Evolutionary conservation across 2,329 filamentous ascomycete genomes (phyloP).

Genomic region (Epicoccum nigrum): DNA sequence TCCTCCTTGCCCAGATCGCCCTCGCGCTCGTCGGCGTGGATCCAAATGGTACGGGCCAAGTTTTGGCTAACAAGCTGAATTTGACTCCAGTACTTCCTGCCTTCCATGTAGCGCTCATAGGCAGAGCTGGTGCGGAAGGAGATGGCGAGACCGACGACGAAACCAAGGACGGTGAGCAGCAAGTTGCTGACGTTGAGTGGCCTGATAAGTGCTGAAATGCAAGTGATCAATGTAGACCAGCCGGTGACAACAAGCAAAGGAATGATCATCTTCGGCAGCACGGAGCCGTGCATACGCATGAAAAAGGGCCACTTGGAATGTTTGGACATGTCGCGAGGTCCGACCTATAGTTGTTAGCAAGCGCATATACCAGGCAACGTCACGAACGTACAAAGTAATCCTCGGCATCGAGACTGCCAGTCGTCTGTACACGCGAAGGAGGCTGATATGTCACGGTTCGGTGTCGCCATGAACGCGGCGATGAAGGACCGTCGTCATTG

Average conservation of each 20-base stretch:
- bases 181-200: constrained; percentile 67
- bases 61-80: constrained; percentile 63
- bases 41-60: constrained; percentile 77
- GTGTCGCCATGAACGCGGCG: constrained; percentile 43
- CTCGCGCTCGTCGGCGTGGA: constrained; percentile 70
- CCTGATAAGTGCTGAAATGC: constrained; percentile 51
- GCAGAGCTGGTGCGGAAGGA: constrained; percentile 79
- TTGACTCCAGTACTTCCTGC: constrained; percentile 67
- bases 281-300: constrained; percentile 76
- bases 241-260: constrained; percentile 66
- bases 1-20: constrained; percentile 67
- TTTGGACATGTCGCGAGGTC: constrained; percentile 71
- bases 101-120: constrained; percentile 71
- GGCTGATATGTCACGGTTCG: constrained; percentile 36
- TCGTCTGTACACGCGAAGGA: constrained; percentile 37
- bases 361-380: constrained; percentile 1
- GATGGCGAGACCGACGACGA: constrained; percentile 78
- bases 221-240: constrained; percentile 72
- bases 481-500: constrained; percentile 30
- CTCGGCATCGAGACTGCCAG: constrained; percentile 53
- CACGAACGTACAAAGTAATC: constrained; percentile 64
- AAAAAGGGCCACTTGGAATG: constrained; percentile 81
- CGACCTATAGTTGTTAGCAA: constrained; percentile 42
- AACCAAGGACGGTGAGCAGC: constrained; percentile 77
- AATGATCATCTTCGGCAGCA: constrained; percentile 75